Evolutionary conservation across 768 basidiomycete species (phyloP).

Genomic region (Ephemerocybe angulata): DNA sequence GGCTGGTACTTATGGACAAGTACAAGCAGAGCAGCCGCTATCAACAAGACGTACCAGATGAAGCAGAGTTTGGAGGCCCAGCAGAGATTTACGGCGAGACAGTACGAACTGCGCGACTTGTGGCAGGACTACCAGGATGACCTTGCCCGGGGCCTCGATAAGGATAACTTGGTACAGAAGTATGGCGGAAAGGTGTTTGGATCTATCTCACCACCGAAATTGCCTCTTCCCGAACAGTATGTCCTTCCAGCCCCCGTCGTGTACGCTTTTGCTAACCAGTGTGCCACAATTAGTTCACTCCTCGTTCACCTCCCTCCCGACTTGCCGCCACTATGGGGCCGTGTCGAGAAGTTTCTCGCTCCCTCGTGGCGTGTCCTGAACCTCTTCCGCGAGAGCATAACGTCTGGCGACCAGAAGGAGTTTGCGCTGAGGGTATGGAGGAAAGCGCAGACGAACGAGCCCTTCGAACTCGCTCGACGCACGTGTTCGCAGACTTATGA

Average conservation of each 20-base stretch:
- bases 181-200: constrained; percentile 35
- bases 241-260: constrained; percentile 15
- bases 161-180: constrained; percentile 10
- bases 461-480: constrained; percentile 45
- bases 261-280: constrained; percentile 2
- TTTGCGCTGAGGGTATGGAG: constrained; percentile 60
- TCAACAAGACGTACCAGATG: constrained; percentile 61
- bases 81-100: constrained; percentile 35
- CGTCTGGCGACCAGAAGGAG: constrained; percentile 54
- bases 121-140: constrained; percentile 54
- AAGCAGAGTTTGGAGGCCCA: constrained; percentile 52
- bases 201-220: constrained; percentile 37
- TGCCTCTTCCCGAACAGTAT: constrained; percentile 38
- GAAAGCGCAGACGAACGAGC: constrained; percentile 61
- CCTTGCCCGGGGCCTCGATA: constrained; percentile 27
- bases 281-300: constrained; percentile 46
- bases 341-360: constrained; percentile 50
- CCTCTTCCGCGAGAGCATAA: constrained; percentile 50
- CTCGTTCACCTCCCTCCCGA: constrained; percentile 59
- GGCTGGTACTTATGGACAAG: constrained; percentile 76
- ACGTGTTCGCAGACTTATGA: constrained; percentile 40
- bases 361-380: constrained; percentile 52
- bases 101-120: constrained; percentile 37
- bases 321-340: constrained; percentile 48
- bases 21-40: constrained; percentile 45